Evolutionary conservation across 176 grass and related monocot species (phyloP), one percentile per base, ranked within the genome.

Genomic region (Thinopyrum elongatum): DNA sequence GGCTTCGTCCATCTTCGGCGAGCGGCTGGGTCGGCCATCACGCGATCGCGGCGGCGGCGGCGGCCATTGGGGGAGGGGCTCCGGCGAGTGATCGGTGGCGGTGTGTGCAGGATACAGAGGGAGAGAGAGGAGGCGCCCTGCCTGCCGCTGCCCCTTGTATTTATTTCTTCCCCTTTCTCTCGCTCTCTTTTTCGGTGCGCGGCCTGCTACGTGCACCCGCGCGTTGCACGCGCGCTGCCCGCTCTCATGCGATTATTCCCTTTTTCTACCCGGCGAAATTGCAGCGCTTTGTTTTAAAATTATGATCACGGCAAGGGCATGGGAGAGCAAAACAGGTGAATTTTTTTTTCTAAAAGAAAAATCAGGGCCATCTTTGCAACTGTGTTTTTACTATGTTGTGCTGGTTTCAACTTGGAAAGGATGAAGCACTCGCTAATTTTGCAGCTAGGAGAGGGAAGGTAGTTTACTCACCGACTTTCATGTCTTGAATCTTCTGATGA

Each of bases 1-100:
- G 80, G 92, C 87, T 77, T 89, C 86, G 53, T 91, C 89, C 89
- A 87, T 91, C 64, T 72, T 84, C 80, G 57, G 76, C 77, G 80
- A 59, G 81, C 14, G 69, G 69, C 65, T 9, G 74, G 22, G 9
- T 12, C 9, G 8, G 38, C 92, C 89, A 94, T 89, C 86, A 91
- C 82, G 68, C 86, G 86, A 91, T 90, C 80, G 64, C 72, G 12
- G 88, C 78, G 79, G 82, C 53, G 21, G 55, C 51, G 28, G 75
- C 86, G 51, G 89, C 92, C 92, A 91, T 93, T 86, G 55, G 55
- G 55, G 55, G 9, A 64, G 53, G 70, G 35, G 82, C 90, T 86
- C 90, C 82, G 89, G 66, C 76, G 81, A 84, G 76, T 87, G 89
- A 84, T 81, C 89, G 81, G 85, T 75, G 55, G 85, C 78, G 16